phyloP scores from a whole-genome alignment of 306 rosid genomes.

The Fragaria nilgerrensis region DNA sequence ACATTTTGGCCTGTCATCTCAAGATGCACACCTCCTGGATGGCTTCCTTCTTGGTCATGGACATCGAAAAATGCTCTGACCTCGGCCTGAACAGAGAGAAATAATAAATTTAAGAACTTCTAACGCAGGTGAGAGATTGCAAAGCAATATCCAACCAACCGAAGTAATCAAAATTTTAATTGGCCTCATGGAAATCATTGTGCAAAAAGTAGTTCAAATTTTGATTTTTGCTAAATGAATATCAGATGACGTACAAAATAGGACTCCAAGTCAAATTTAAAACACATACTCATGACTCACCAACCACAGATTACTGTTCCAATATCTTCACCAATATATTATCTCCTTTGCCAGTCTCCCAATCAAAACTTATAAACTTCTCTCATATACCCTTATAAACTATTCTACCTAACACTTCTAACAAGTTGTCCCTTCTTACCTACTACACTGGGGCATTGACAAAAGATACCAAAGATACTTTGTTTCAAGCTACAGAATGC shows the following conservation, averaged over 20 bases:
- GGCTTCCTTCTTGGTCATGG: slow-evolving; percentile 99
- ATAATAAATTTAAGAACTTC: not conserved
- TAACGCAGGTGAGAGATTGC: not conserved
- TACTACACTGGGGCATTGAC: not conserved
- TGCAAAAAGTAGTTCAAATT: not conserved
- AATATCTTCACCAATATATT: not conserved
- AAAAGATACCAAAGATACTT: not conserved
- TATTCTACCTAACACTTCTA: slow-evolving; percentile 1
- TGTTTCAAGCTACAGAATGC: slow-evolving; percentile 6
- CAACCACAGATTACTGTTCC: not conserved
- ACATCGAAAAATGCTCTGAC: slow-evolving; percentile 98
- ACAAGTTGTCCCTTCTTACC: not conserved
- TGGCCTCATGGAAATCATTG: not conserved
- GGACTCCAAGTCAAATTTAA: not conserved
- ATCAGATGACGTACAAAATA: not conserved
- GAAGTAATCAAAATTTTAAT: not conserved
- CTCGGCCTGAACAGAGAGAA: slow-evolving; percentile 57
- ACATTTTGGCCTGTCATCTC: slow-evolving; percentile 99
- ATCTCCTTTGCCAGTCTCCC: not conserved
- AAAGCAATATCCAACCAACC: slow-evolving; percentile 4
- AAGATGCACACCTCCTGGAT: slow-evolving; percentile 92
- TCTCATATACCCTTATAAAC: not conserved
- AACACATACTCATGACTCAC: not conserved
- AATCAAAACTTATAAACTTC: not conserved
- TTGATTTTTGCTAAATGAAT: not conserved